phyloP scores from a whole-genome alignment of 768 basidiomycete genomes.

The Panaeolus papilionaceus region DNA sequence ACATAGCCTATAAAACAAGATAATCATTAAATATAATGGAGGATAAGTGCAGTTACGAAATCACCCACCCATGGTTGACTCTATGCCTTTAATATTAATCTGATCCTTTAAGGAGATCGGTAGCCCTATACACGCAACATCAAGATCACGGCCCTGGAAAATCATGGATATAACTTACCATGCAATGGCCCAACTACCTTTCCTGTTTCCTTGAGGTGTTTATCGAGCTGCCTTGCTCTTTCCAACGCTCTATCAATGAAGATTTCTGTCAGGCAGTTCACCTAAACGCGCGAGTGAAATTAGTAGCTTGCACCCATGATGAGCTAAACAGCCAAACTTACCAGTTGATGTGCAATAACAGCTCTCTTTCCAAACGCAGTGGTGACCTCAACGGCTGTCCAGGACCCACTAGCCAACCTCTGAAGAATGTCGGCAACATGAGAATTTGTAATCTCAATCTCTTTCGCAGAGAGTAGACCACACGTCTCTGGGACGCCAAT shows the following conservation, averaged over 20 bases:
- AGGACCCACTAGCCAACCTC: conserved; percentile 58
- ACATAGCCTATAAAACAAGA: conserved; percentile 59
- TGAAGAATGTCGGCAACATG: conserved; percentile 52
- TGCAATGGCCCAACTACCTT: conserved; percentile 74
- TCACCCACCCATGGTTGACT: conserved; percentile 68
- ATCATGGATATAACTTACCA: conserved; percentile 36
- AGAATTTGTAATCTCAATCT: conserved; percentile 53
- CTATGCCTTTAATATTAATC: conserved; percentile 68
- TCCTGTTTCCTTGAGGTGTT: conserved; percentile 64
- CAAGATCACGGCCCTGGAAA: neutral
- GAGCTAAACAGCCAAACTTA: conserved; percentile 34
- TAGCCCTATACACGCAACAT: conserved; percentile 15
- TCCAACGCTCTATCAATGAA: conserved; percentile 74
- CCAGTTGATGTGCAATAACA: conserved; percentile 79
- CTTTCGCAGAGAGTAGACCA: conserved; percentile 60
- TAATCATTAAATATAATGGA: neutral
- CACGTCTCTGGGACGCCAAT: conserved; percentile 57
- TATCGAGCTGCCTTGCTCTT: conserved; percentile 74
- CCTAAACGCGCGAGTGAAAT: conserved; percentile 41
- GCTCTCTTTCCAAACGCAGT: conserved; percentile 81
- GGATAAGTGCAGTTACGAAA: neutral
- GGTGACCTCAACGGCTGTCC: conserved; percentile 73
- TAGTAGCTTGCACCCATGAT: neutral
- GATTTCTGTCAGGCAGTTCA: conserved; percentile 86
- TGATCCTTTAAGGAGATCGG: conserved; percentile 73